These are phyloP conservation scores for Neonectria punicea DNA, from an alignment of 2,329 filamentous ascomycete genomes.

Conservation along the genomic window DNA sequence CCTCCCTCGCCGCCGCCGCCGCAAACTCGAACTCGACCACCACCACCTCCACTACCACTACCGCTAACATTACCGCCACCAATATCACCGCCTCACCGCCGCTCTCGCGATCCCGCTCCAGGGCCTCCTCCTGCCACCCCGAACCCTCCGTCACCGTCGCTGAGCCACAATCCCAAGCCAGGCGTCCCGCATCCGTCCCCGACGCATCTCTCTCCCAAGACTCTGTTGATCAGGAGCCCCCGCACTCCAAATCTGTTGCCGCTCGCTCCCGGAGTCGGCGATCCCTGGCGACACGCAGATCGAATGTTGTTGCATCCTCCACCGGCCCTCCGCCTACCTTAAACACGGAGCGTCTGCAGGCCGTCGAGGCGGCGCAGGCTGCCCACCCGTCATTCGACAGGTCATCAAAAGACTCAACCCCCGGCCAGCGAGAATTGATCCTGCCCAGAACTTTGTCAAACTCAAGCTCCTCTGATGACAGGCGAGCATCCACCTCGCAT, in stretches of 20 bases:
- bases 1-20: constrained; percentile 12
- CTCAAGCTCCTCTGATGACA: constrained; percentile 59
- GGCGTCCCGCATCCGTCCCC: constrained; percentile 41
- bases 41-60: background rate
- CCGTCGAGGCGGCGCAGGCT: constrained; percentile 43
- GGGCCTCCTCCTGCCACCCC: constrained; percentile 48
- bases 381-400: constrained; percentile 36
- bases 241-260: constrained; percentile 40
- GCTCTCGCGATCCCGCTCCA: constrained; percentile 46
- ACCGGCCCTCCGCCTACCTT: constrained; percentile 46
- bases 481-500: constrained; percentile 51
- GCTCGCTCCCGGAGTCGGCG: constrained; percentile 51
- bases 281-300: constrained; percentile 51
- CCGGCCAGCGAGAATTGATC: constrained; percentile 60
- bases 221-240: constrained; percentile 34
- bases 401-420: constrained; percentile 37
- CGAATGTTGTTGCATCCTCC: constrained; percentile 48
- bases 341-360: constrained; percentile 48
- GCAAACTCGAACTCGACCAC: constrained; percentile 20
- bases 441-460: constrained; percentile 55
- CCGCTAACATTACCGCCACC: background rate
- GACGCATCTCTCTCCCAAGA: constrained; percentile 34
- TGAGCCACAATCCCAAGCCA: constrained; percentile 37
- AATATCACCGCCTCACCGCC: constrained; percentile 31
- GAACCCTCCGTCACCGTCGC: constrained; percentile 34